Evolutionary conservation across 2,329 filamentous ascomycete species (phyloP), one percentile per base, ranked within the genome.

Genomic region (Xylariaceae sp.): DNA sequence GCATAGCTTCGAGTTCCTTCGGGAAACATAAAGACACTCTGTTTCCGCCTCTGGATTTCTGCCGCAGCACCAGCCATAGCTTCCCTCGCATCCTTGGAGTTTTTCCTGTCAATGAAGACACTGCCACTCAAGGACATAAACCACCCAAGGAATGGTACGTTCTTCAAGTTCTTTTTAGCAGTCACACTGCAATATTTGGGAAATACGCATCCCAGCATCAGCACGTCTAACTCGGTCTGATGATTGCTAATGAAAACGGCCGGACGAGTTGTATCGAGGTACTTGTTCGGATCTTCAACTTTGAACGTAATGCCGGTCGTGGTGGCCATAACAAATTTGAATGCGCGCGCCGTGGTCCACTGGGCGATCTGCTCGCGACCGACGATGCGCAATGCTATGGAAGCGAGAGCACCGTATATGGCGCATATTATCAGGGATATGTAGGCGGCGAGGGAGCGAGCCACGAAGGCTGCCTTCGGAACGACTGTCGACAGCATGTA

Each of bases 191-290:
- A 95, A 75, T 94, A 90, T 60, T 82, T 83, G 38, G 93, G 93
- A 70, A 96, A 97, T 61, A 95, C 81, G 67, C 77, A 74, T 51
- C 90, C 93, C 22, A 98, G 79, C 81, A 96, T 86, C 48, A 95
- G 77, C 33, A 98, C 87, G 64, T 98, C 93, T 55, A 98, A 80
- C 71, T 97, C 93, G 19, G 87, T 89, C 76, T 98, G 93, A 71
- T 98, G 93, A 69, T 97, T 97, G 33, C 86, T 87, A 56, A 98
- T 76, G 61, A 98, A 91, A 46, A 98, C 86, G 46, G 88, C 91
- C 1, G 93, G 93, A 41, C 92, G 80, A 22, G 74, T 74, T 8
- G 74, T 83, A 37, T 71, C 70, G 47, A 91, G 79, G 56, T 83
- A 64, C 54, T 82, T 68, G 48, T 81, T 64, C 32, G 81, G 73